Evolutionary conservation across 2,329 filamentous ascomycete genomes (phyloP), one percentile per base, ranked within the genome.

Genomic region (Beauveria sp.): DNA sequence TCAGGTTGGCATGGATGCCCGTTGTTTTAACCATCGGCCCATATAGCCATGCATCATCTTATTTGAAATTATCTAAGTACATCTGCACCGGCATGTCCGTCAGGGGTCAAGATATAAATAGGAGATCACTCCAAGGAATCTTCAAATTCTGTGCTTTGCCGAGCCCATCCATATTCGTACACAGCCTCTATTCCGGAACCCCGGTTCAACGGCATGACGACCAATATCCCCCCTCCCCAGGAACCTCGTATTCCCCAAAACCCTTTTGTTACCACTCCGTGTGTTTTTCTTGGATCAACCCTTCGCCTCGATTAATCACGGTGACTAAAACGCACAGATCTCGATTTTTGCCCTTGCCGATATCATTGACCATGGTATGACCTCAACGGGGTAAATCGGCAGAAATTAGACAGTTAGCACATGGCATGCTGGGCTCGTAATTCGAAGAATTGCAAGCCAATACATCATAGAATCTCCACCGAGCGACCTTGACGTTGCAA

Each of bases 381-480:
- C 28, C n/a, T 38, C 34, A 16, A 38, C 14, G 14, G 12, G 34
- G 34, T 38, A 16, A 14, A 38, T 38, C 14, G 12, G 34, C 34
- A 38, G 0, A 38, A 5, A 3, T 34, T 12, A 12, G 10, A 12
- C 30, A 34, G 28, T 30, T 34, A 34, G 34, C 30, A 34, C 3
- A 5, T 12, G 14, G 34, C 34, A 6, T 6, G 8, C 26, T 51
- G 26, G 16, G 4, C 26, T 30, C 34, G 22, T n/a, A 54, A 18
- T 43, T 14, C 22, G 3, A 12, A 50, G 8, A 40, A 28, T 18
- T 40, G 43, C 55, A 58, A 58, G 55, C 55, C 55, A 58, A 50
- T 28, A 9, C 46, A 50, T 58, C 55, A 58, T 58, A 50, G 45
- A 58, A 26, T 49, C 14, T 26, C 55, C 45, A 58, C 55, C 20